Conservation (phyloP, 306 rosid genomes). For the Mucuna pruriens region DNA sequence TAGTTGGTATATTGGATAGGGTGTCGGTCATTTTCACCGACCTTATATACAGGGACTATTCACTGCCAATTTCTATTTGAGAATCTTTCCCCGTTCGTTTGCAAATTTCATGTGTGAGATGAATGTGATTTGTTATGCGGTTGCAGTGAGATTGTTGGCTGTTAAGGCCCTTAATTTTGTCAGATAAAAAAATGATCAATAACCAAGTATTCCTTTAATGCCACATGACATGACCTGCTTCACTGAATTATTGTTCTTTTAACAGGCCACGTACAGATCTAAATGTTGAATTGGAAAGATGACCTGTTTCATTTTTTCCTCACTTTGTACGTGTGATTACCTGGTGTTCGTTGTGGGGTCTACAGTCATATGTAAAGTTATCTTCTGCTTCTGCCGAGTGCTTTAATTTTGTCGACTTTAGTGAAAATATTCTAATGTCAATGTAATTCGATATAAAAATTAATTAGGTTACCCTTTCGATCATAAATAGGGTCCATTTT, state of each 20-base stretch:
- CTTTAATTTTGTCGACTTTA: constrained; percentile 42
- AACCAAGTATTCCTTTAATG: constrained; percentile 34
- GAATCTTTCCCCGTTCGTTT: constrained; percentile 48
- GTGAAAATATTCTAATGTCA: constrained; percentile 26
- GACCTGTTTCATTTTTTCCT: constrained; percentile 53
- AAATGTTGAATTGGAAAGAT: constrained; percentile 40
- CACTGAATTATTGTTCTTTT: constrained; percentile 36
- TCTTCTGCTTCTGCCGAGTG: constrained; percentile 41
- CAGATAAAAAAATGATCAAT: constrained; percentile 30
- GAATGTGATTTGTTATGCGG: constrained; percentile 24
- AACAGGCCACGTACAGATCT: constrained; percentile 51
- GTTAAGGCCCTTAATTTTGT: constrained; percentile 14
- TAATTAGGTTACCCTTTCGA: neutral
- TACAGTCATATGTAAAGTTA: constrained; percentile 39
- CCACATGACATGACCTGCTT: constrained; percentile 36
- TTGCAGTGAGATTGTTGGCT: constrained; percentile 37
- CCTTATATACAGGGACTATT: constrained; percentile 28
- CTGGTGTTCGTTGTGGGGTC: constrained; percentile 49
- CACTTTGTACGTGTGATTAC: constrained; percentile 40
- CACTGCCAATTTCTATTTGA: constrained; percentile 40
- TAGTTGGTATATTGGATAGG: constrained; percentile 31
- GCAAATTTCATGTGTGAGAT: constrained; percentile 32
- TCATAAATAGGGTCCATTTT: constrained; percentile 23
- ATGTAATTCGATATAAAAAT: constrained; percentile 20
- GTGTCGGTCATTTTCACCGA: constrained; percentile 59